Conservation (phyloP, 371 early-diverging fungal species). For the Mucor saturninus region DNA sequence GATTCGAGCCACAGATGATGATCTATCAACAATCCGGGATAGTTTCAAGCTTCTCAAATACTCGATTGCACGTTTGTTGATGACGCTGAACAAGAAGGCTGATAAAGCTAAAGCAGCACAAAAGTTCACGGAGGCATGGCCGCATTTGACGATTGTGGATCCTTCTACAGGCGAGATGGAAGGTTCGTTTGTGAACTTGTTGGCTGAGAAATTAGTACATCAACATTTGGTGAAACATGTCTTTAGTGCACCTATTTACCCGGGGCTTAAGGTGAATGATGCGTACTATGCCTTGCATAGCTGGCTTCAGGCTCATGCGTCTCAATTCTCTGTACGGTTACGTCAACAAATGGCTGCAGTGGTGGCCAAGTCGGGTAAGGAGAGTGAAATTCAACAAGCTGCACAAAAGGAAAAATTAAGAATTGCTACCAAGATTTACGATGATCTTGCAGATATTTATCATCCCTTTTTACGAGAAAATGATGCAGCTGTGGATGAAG, state of each 20-base stretch:
- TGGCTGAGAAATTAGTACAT: constrained; percentile 63
- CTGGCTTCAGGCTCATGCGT: constrained; percentile 57
- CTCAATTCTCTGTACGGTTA: constrained; percentile 55
- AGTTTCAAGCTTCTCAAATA: constrained; percentile 62
- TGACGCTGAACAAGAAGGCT: constrained; percentile 61
- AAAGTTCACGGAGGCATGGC: constrained; percentile 44
- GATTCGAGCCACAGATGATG: constrained; percentile 67
- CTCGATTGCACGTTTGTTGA: constrained; percentile 57
- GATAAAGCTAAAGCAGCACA: constrained; percentile 52
- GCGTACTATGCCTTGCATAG: constrained; percentile 55
- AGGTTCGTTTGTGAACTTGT: constrained; percentile 54
- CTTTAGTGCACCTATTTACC: constrained; percentile 57
- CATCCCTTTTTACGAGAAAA: constrained; percentile 52
- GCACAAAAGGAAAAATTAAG: constrained; percentile 41
- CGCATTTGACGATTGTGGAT: constrained; percentile 34
- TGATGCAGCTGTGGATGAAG: constrained; percentile 39
- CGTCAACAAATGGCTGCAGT: constrained; percentile 65
- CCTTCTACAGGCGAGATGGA: constrained; percentile 44
- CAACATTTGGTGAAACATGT: constrained; percentile 52
- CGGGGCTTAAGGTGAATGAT: constrained; percentile 56
- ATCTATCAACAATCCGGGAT: constrained; percentile 66
- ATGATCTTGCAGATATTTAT: constrained; percentile 50
- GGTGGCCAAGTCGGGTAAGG: constrained; percentile 52
- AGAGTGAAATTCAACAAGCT: constrained; percentile 51
- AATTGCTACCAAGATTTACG: constrained; percentile 43